Evolutionary conservation across 2,329 filamentous ascomycete species (phyloP), one percentile per base, ranked within the genome.

Genomic region (Sporothrix luriei): DNA sequence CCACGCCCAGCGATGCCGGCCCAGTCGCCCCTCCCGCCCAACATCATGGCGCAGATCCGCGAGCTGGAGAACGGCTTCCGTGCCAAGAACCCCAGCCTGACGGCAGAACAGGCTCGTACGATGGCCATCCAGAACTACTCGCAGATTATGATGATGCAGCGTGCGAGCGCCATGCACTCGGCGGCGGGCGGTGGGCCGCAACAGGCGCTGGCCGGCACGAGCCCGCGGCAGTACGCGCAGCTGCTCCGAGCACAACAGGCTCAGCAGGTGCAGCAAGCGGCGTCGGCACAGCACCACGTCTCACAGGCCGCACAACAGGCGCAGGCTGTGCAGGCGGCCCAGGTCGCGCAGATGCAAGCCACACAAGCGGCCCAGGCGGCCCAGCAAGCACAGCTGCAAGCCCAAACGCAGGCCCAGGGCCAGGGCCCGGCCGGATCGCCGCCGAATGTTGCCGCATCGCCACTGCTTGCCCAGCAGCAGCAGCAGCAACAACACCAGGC

Each of bases 151-250:
- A 77, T 84, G 74, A 80, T 80, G 70, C 84, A 80, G 73, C 81
- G 81, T 68, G 78, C 78, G 69, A 82, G 73, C 82, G 84, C 84
- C 1, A 86, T 87, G 83, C 85, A 82, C 73, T 82, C 84, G 38
- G 85, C 85, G 2, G 84, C 84, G 2, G 85, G 85, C 11, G 82
- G 78, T 16, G 79, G 80, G 4, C 80, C 80, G 9, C 82, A 85
- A 72, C 78, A 83, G 16, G 81, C 81, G 21, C 80, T 85, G 64
- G 78, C 81, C 0, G 79, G 80, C 21, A 83, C 83, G 1, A 85
- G 84, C 69, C 86, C 86, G 38, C 85, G 88, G 52, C 86, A 88
- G 72, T 88, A 88, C 74, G 86, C 86, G 1, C 85, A 86, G 69
- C 78, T 88, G 46, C 81, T 88, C 10, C 79, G 86, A 57, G 84